Percentiles rank a stretch among this genome's conserved stretches.
Evolutionary conservation across 345 rosid genomes (phyloP).

Genomic region (Melaleuca quinquenervia): DNA sequence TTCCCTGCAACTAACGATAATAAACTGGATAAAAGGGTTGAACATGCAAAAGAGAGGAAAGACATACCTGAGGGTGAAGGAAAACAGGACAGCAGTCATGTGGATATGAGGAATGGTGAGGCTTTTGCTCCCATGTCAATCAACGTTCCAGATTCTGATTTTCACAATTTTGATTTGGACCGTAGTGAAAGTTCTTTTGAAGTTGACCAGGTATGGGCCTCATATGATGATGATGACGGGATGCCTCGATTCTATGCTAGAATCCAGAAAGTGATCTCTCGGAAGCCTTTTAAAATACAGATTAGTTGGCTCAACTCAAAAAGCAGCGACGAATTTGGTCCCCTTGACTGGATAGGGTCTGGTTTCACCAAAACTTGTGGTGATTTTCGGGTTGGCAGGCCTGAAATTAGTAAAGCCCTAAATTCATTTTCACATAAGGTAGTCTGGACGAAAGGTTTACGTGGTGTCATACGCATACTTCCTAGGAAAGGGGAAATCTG

Average conservation of each 20-base stretch:
- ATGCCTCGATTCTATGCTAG: slow-evolving; percentile 98
- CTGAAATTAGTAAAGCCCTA: slow-evolving; percentile 35
- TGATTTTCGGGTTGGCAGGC: slow-evolving; percentile 58
- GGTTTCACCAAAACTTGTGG: slow-evolving; percentile 89
- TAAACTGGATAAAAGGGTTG: slow-evolving; percentile 7
- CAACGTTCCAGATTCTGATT: slow-evolving; percentile 85
- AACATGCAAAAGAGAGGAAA: not conserved
- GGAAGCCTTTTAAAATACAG: slow-evolving; percentile 70
- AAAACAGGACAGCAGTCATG: not conserved
- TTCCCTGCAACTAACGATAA: slow-evolving; percentile 12
- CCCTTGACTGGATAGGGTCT: slow-evolving; percentile 60
- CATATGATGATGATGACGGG: slow-evolving; percentile 83
- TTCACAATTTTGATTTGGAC: slow-evolving; percentile 80
- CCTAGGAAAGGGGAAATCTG: slow-evolving; percentile 83
- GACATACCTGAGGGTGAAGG: not conserved
- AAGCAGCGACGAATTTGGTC: slow-evolving; percentile 52
- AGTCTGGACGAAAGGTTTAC: slow-evolving; percentile 54
- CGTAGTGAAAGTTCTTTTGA: slow-evolving; percentile 60
- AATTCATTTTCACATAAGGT: slow-evolving; percentile 86
- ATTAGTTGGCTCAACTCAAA: slow-evolving; percentile 92
- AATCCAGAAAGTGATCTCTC: slow-evolving; percentile 72
- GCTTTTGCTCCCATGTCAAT: slow-evolving; percentile 22
- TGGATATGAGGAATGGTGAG: slow-evolving; percentile 8
- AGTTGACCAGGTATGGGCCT: slow-evolving; percentile 94
- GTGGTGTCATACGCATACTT: slow-evolving; percentile 54